A percentile compares a stretch with the other conserved stretches of the same genome.
Conservation (phyloP, 805 yeast genomes). For the Maudiozyma pseudohumilis region DNA sequence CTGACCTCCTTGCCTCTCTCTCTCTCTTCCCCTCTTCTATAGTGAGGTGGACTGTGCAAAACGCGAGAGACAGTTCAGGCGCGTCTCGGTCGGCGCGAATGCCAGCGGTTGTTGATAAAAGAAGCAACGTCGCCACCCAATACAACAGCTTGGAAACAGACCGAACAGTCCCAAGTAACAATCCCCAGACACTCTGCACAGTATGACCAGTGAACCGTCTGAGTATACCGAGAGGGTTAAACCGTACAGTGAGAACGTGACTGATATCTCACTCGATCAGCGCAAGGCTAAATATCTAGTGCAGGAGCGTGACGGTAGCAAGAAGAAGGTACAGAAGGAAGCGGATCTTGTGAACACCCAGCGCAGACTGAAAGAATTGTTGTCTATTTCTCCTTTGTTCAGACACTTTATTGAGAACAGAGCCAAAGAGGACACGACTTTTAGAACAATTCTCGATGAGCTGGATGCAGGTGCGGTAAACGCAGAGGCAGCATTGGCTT, state of each 20-base stretch:
- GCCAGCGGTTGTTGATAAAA: no score
- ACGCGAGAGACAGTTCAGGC: no score
- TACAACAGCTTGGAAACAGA: no score
- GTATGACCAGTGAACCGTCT: constrained; percentile 9
- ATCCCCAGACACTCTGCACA: no score
- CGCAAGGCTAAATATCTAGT: constrained; percentile 7
- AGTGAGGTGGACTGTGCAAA: no score
- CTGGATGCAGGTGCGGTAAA: constrained; percentile 15
- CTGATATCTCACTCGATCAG: constrained; percentile 2
- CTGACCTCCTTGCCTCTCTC: no score
- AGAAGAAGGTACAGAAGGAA: neutral
- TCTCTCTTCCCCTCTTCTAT: no score
- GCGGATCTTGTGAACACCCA: constrained; percentile 42
- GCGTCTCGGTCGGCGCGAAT: no score
- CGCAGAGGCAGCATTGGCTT: constrained; percentile 6
- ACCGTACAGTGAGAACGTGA: constrained; percentile 9
- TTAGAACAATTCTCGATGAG: constrained; percentile 43
- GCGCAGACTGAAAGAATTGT: constrained; percentile 55
- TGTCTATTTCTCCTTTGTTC: constrained; percentile 57
- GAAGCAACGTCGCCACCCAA: no score
- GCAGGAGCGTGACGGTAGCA: constrained; percentile 1
- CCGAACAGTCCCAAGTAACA: no score
- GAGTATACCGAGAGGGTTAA: constrained; percentile 11
- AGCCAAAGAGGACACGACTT: constrained; percentile 50
- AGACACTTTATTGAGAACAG: constrained; percentile 57